Evolutionary conservation across 306 rosid genomes (phyloP), one percentile per base, ranked within the genome.

Genomic region (Glycyrrhiza uralensis): DNA sequence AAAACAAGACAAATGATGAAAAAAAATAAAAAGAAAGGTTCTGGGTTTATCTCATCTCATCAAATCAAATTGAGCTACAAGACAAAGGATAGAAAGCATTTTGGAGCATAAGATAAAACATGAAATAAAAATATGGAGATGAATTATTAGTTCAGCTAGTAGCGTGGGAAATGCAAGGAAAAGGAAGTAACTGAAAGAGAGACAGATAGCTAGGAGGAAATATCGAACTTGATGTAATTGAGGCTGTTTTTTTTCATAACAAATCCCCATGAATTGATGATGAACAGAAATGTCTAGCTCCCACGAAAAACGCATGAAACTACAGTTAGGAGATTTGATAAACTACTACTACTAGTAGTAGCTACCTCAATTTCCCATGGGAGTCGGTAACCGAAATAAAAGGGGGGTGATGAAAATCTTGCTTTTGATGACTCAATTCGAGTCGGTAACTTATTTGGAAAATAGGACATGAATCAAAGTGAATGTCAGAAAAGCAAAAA

Each of bases 401-500:
- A 51, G 65, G 42, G 38, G 75, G 75, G 66, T 44, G 41, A 72
- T 29, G 63, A 61, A 83, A 84, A 47, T 76, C 58, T 56, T 17
- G 19, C 82, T 62, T 76, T 80, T 76, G 9, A 71, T 7, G 49
- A 69, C 76, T 65, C 56, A 84, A 77, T 73, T 80, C 60, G 69
- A 77, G 79, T 50, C 39, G 75, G 71, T 69, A 69, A 64, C 83
- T 77, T 62, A 74, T 84, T 80, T 83, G 82, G 87, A 67, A 76
- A 83, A 75, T 57, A 75, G 50, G 39, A 60, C 79, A 83, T 59
- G 81, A 75, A 75, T 72, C 81, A 70, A 56, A 75, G 52, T 78
- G 83, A 75, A 78, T 80, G 86, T 73, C 74, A 64, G 76, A 50
- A 75, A 78, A 69, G 82, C 79, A 79, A 78, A 79, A 78, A 76